Conservation (phyloP, 192 early-diverging fungal species). For the Mortierella antarctica region DNA sequence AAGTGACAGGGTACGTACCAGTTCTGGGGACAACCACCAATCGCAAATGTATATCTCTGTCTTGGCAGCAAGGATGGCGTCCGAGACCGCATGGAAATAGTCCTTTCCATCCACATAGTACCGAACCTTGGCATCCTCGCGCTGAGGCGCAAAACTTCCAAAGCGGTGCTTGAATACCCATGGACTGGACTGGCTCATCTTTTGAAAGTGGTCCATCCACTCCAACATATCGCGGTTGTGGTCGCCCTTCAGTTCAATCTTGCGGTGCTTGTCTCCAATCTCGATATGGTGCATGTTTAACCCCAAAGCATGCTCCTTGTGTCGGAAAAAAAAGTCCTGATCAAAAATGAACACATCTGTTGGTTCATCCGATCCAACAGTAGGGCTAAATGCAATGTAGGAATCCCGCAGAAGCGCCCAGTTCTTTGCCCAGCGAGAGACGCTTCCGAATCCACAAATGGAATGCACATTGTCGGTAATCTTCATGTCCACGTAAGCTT, state of each 20-base stretch:
- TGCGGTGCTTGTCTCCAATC: conserved; percentile 66
- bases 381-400: conserved; percentile 64
- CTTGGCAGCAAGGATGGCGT: conserved; percentile 77
- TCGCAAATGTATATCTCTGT: conserved; percentile 81
- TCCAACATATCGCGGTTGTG: conserved; percentile 74
- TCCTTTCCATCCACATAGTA: conserved; percentile 88
- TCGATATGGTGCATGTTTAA: conserved; percentile 71
- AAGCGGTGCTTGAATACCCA: conserved; percentile 75
- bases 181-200: conserved; percentile 67
- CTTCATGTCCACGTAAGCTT: conserved; percentile 76
- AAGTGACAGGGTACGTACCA: conserved; percentile 54
- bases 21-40: conserved; percentile 95
- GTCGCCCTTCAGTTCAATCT: conserved; percentile 76
- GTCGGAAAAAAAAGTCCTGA: conserved; percentile 46
- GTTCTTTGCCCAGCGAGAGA: conserved; percentile 65
- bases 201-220: conserved; percentile 70
- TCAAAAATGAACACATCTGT: conserved; percentile 66
- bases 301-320: conserved; percentile 34
- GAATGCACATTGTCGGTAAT: conserved; percentile 63
- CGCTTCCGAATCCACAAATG: conserved; percentile 45
- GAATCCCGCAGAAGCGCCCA: conserved; percentile 86
- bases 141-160: conserved; percentile 82
- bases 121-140: conserved; percentile 71
- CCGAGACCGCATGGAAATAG: conserved; percentile 82
- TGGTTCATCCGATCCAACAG: conserved; percentile 53